Evolutionary conservation across 495 filamentous ascomycete genomes (phyloP).

Genomic region (Friedmanniomyces simplex): DNA sequence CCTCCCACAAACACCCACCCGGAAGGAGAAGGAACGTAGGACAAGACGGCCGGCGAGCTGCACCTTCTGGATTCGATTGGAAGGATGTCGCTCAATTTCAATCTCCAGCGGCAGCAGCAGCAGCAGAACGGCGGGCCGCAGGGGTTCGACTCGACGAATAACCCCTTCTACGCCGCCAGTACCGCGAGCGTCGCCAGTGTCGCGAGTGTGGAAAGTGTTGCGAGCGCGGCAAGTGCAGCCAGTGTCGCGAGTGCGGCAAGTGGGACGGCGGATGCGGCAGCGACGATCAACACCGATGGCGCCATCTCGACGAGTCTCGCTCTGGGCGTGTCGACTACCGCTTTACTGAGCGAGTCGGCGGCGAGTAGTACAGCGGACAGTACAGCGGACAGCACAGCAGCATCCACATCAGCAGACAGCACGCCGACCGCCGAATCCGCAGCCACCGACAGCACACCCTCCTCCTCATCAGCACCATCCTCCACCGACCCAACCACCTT

Average conservation of each 20-base stretch:
- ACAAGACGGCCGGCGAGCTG: too few species aligned
- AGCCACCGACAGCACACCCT: neutral
- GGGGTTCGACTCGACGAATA: neutral
- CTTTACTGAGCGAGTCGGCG: conserved; percentile 21
- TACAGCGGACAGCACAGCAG: conserved; percentile 18
- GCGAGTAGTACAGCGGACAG: too few species aligned
- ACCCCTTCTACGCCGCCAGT: neutral
- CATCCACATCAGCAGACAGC: neutral
- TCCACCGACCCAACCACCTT: conserved; percentile 27
- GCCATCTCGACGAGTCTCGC: conserved; percentile 8
- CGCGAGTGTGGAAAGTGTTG: neutral
- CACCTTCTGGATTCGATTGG: too few species aligned
- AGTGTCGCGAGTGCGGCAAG: neutral
- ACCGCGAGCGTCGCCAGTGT: neutral
- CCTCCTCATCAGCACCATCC: conserved; percentile 13
- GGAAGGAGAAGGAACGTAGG: too few species aligned
- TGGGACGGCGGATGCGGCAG: neutral
- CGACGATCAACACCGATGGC: neutral
- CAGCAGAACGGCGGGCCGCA: neutral
- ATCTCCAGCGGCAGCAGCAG: neutral
- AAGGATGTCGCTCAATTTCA: too few species aligned
- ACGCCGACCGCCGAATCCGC: neutral
- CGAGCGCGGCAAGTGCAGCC: neutral
- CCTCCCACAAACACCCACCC: too few species aligned
- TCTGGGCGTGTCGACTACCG: conserved; percentile 11